These are phyloP conservation scores for Trypanosomatidae sp. DNA, from an alignment of 208 protist species.

Conservation along the genomic window DNA sequence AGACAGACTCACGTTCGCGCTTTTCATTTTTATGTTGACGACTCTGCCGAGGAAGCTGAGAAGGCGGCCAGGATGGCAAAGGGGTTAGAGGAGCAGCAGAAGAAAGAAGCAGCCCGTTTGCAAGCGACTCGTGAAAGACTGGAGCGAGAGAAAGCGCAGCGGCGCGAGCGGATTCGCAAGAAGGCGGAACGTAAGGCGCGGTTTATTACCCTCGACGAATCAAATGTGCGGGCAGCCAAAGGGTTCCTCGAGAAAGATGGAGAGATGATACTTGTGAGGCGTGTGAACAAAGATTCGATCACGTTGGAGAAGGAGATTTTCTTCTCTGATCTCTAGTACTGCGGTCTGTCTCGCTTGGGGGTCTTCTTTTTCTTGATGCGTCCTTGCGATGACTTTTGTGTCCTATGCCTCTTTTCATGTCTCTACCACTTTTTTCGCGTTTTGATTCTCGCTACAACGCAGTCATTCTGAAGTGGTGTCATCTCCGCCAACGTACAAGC, in stretches of 20 bases:
- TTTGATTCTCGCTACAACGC: slow-evolving; percentile 1
- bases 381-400: neutral
- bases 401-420: slow-evolving; percentile 3
- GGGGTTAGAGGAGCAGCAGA: slow-evolving; percentile 27
- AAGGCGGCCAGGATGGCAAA: slow-evolving; percentile 36
- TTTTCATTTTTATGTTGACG: slow-evolving; percentile 36
- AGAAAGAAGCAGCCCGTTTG: slow-evolving; percentile 36
- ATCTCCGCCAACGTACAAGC: neutral
- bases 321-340: slow-evolving; percentile 29
- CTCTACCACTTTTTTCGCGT: neutral
- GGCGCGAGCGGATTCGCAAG: slow-evolving; percentile 33
- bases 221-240: slow-evolving; percentile 42
- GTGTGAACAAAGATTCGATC: slow-evolving; percentile 44
- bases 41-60: slow-evolving; percentile 46
- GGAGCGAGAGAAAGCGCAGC: slow-evolving; percentile 40
- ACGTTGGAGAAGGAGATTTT: slow-evolving; percentile 77
- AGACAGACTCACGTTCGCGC: slow-evolving; percentile 7
- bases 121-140: slow-evolving; percentile 37
- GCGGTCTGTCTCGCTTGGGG: neutral
- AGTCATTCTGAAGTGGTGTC: neutral
- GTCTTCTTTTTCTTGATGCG: neutral
- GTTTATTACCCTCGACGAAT: slow-evolving; percentile 48
- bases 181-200: slow-evolving; percentile 36
- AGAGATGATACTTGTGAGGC: slow-evolving; percentile 77
- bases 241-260: slow-evolving; percentile 43